Base-by-base conservation (phyloP, 306 rosid species). In the Phaseolus lunatus region DNA sequence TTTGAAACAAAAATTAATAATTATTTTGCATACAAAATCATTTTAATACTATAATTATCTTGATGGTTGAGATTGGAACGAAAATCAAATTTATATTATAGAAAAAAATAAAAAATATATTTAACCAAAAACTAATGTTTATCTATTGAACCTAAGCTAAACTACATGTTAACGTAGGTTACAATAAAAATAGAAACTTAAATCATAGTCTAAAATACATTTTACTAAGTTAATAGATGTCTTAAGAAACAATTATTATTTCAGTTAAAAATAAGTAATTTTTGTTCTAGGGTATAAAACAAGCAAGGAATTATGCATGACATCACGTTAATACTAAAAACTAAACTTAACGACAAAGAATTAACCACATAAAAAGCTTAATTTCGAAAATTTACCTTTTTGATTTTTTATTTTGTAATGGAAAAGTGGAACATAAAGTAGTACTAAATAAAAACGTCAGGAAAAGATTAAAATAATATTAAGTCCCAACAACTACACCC, bases 401-500 rank as follows among this genome's bases (percentile, higher is more conserved):
- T 9, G 44, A 39, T 39, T 8, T 59, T 2, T 59, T n/a, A 0
- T 54, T 20, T 22, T 11, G 11, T 16, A 63, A 0, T 37, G 3
- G 10, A 39, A 64, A 7, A 8, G 7, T 1, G 18, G 4, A 35
- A 1, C 29, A 37, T 18, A 19, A 64, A 37, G n/a, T 39, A 19
- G 11, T 39, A 65, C 20, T 39, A 65, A 39, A 37, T 64, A 64
- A 64, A 35, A 31, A 35, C 9, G 9, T 41, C 57, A 0, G 16
- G 0, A 73, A 39, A 57, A 27, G 3, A 16, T 16, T 18, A 29
- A 43, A 74, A 75, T 12, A 57, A 67, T 56, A 45, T 9, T 44
- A 69, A 78, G 59, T 69, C 18, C 84, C 77, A 88, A 88, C 97
- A 86, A 91, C 96, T 76, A 86, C 88, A 88, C 86, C 87, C 79